phyloP scores from a whole-genome alignment of 495 filamentous ascomycete species.

The Astrothelium subdiscretum region DNA sequence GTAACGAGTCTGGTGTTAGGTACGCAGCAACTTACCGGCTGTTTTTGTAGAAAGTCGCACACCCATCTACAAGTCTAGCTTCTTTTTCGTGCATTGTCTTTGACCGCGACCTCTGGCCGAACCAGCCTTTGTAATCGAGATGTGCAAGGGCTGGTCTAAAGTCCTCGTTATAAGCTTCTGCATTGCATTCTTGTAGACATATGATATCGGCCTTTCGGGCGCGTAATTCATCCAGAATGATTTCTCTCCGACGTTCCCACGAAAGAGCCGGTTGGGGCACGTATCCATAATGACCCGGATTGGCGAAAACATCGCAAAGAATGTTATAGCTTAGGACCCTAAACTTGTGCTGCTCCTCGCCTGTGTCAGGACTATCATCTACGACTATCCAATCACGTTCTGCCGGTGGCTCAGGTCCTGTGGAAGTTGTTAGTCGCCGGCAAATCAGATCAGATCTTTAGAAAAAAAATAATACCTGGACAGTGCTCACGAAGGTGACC shows the following conservation, averaged over 20 bases:
- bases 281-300: constrained; percentile 74
- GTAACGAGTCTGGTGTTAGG: neutral
- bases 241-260: constrained; percentile 75
- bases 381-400: constrained; percentile 55
- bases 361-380: constrained; percentile 43
- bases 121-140: constrained; percentile 83
- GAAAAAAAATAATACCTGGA: constrained; percentile 45
- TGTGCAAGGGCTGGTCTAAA: constrained; percentile 73
- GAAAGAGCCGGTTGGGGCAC: constrained; percentile 62
- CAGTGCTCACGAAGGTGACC: constrained; percentile 69
- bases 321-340: constrained; percentile 88
- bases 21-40: constrained; percentile 42
- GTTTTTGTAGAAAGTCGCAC: constrained; percentile 89
- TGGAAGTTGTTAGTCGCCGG: constrained; percentile 2
- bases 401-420: constrained; percentile 62
- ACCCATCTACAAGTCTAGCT: constrained; percentile 79
- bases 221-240: constrained; percentile 69
- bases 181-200: constrained; percentile 86
- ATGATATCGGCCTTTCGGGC: constrained; percentile 77
- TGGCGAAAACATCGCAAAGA: constrained; percentile 84
- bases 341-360: constrained; percentile 41
- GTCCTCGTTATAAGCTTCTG: constrained; percentile 78
- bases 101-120: constrained; percentile 74
- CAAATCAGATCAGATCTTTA: neutral
- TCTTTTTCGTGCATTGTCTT: constrained; percentile 87